These are phyloP conservation scores for Kernera saxatilis DNA, from an alignment of 345 rosid species.

Conservation along the genomic window DNA sequence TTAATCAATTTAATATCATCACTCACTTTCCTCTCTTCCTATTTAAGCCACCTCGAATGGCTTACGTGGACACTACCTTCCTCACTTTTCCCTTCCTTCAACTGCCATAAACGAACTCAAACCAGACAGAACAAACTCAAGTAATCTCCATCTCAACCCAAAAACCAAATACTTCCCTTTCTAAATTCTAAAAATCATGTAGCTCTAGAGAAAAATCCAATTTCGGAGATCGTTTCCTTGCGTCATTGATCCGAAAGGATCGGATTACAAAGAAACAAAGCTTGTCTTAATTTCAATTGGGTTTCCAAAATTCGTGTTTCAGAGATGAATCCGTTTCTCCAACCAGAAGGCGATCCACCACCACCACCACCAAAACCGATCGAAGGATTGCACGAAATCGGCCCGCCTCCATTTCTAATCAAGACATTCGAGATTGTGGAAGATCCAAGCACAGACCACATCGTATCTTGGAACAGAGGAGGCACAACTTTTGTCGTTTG, in stretches of 20 bases:
- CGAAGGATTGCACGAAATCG: slow-evolving; percentile 73
- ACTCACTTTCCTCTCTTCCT: background rate
- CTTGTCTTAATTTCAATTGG: background rate
- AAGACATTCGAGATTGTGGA: slow-evolving; percentile 89
- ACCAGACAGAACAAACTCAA: background rate
- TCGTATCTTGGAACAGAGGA: slow-evolving; percentile 76
- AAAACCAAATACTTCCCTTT: background rate
- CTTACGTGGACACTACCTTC: slow-evolving; percentile 22
- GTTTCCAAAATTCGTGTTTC: background rate
- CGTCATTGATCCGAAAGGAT: background rate
- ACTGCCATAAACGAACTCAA: slow-evolving; percentile 29
- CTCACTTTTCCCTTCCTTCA: slow-evolving; percentile 8
- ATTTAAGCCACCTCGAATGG: background rate
- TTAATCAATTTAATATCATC: slow-evolving; percentile 12
- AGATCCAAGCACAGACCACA: slow-evolving; percentile 52
- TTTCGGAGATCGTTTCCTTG: background rate
- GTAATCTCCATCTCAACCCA: background rate
- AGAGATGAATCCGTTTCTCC: slow-evolving; percentile 11
- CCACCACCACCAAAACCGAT: slow-evolving; percentile 35
- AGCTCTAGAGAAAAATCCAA: background rate
- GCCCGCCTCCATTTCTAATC: slow-evolving; percentile 80
- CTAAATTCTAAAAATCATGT: background rate
- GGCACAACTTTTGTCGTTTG: slow-evolving; percentile 48
- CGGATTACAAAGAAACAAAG: background rate
- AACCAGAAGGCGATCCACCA: background rate